Evolutionary conservation across 768 basidiomycete genomes (phyloP).

Genomic region (Boletus pseudopeckii): DNA sequence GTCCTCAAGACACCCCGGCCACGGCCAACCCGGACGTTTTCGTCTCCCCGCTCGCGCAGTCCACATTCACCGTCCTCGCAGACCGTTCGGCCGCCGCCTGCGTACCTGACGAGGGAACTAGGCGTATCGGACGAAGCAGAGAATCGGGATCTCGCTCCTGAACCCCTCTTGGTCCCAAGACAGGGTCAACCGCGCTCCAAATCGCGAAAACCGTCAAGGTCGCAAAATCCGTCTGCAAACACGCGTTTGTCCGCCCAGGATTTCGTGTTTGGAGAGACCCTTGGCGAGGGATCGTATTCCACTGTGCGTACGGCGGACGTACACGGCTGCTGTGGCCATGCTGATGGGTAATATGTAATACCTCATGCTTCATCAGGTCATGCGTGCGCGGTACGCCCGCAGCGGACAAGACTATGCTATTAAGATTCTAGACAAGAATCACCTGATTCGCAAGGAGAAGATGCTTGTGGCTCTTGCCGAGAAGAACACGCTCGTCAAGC

Average conservation of each 20-base stretch:
- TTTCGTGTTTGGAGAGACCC: slow-evolving; percentile 68
- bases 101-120: slow-evolving; percentile 58
- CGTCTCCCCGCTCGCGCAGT: slow-evolving; percentile 59
- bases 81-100: slow-evolving; percentile 42
- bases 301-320: slow-evolving; percentile 48
- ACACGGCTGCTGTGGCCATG: slow-evolving; percentile 1
- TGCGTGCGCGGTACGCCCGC: slow-evolving; percentile 47
- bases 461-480: slow-evolving; percentile 75
- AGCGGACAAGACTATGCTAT: slow-evolving; percentile 69
- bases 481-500: slow-evolving; percentile 68
- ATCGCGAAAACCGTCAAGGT: slow-evolving; percentile 37
- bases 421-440: slow-evolving; percentile 81
- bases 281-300: slow-evolving; percentile 83
- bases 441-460: slow-evolving; percentile 76
- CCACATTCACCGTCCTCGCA: slow-evolving; percentile 41
- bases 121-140: slow-evolving; percentile 36
- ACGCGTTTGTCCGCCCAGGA: slow-evolving; percentile 51
- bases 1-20: slow-evolving; percentile 43
- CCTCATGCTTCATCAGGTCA: slow-evolving; percentile 42
- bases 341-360: slow-evolving; percentile 12
- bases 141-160: slow-evolving; percentile 6
- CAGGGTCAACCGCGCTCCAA: slow-evolving; percentile 36
- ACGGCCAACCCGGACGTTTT: slow-evolving; percentile 59
- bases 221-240: slow-evolving; percentile 46
- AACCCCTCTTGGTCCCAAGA: slow-evolving; percentile 3